Percentiles rank a stretch among this genome's conserved stretches.
These are phyloP conservation scores for Coemansia sp. DNA, from an alignment of 192 early-diverging fungal genomes.

Conservation along the genomic window DNA sequence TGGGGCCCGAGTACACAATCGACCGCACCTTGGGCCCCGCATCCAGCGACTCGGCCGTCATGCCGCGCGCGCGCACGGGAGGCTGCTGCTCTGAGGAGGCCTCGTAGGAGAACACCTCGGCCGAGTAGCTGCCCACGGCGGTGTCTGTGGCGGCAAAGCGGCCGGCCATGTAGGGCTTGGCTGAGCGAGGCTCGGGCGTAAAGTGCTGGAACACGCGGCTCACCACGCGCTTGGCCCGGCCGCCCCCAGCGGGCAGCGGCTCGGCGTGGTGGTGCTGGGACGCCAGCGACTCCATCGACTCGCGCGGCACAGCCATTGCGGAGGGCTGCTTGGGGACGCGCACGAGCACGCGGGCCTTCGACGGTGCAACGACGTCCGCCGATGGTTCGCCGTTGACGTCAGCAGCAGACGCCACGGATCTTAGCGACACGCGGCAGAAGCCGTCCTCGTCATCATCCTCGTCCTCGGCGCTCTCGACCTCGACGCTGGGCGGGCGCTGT, in stretches of 20 bases:
- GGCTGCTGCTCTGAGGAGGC: neutral
- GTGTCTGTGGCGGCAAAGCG: conserved; percentile 44
- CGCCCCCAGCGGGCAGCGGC: neutral
- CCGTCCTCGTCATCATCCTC: conserved; percentile 34
- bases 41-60: conserved; percentile 28
- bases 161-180: conserved; percentile 28
- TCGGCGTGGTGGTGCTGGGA: neutral
- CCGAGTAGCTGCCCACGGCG: conserved; percentile 39
- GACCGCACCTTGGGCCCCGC: conserved; percentile 25
- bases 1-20: conserved; percentile 43
- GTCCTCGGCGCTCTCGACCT: neutral
- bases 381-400: conserved; percentile 30
- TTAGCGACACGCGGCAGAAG: conserved; percentile 40
- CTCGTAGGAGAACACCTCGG: conserved; percentile 35
- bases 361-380: conserved; percentile 5
- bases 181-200: conserved; percentile 6
- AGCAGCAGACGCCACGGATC: conserved; percentile 12
- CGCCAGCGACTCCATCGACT: conserved; percentile 21
- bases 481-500: neutral
- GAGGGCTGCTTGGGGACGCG: conserved; percentile 11
- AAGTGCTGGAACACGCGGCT: conserved; percentile 36
- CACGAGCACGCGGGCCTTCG: conserved; percentile 36
- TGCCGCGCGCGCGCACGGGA: conserved; percentile 11
- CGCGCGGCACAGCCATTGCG: conserved; percentile 2
- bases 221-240: conserved; percentile 44